A percentile compares a stretch with the other conserved stretches of the same genome.
Evolutionary conservation across 2,329 filamentous ascomycete genomes (phyloP).

Genomic region (Emergomyces orientalis): DNA sequence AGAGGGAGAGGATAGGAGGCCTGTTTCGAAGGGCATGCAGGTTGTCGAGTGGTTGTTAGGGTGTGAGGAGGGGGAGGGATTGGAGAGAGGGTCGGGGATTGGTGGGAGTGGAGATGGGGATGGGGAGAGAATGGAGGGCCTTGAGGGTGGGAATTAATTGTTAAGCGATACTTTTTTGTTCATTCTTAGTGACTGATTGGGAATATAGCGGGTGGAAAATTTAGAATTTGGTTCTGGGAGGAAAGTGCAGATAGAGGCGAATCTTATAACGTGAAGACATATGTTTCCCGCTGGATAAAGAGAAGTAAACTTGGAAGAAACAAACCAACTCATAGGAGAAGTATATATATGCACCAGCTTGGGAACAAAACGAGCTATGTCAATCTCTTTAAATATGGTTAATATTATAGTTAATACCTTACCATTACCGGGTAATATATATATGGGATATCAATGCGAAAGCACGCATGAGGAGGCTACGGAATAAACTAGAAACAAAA

Average conservation of each 20-base stretch:
- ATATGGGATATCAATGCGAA: background rate
- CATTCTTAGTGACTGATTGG: background rate
- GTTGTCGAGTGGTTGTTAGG: conserved; percentile 36
- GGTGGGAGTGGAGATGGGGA: conserved; percentile 12
- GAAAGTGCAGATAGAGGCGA: background rate
- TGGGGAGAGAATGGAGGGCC: conserved; percentile 8
- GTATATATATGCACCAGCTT: background rate
- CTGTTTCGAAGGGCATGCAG: conserved; percentile 30
- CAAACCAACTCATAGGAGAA: background rate
- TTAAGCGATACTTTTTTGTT: background rate
- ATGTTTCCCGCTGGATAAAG: background rate
- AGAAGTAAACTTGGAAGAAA: background rate
- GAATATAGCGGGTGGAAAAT: too few relatives aligned
- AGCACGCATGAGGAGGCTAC: background rate
- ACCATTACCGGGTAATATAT: background rate
- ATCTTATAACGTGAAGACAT: background rate
- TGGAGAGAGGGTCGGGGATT: conserved; percentile 22
- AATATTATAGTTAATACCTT: background rate
- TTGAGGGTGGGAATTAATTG: background rate
- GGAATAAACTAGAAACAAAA: background rate
- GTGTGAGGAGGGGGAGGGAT: conserved; percentile 28
- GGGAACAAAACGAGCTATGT: background rate
- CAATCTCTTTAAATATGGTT: background rate
- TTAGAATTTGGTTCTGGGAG: too few relatives aligned
- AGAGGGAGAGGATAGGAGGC: conserved; percentile 13